A percentile compares a stretch with the other conserved stretches of the same genome.
Conservation (phyloP, 805 yeast genomes). For the Candida lessepsii region DNA sequence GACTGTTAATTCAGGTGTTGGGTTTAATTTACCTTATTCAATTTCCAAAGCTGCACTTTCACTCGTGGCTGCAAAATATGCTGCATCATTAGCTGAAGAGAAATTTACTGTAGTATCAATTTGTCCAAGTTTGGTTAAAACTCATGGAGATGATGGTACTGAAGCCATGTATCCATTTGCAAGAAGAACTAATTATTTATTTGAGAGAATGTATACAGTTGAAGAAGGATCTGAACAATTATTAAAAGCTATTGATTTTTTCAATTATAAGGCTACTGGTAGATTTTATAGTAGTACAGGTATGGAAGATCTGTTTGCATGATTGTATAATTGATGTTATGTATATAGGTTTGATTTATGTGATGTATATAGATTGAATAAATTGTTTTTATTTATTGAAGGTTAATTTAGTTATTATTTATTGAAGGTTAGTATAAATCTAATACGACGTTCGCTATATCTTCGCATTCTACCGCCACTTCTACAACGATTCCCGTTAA, state of each 20-base stretch:
- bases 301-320: background rate
- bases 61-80: conserved; percentile 2
- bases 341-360: too few relatives aligned
- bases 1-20: background rate
- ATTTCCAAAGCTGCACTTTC: conserved; percentile 9
- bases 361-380: too few relatives aligned
- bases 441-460: too few relatives aligned
- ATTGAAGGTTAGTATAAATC: too few relatives aligned
- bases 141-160: background rate
- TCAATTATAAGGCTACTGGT: conserved; percentile 4
- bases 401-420: too few relatives aligned
- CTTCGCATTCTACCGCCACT: background rate
- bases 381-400: too few relatives aligned
- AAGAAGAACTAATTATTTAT: conserved; percentile 1
- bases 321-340: too few relatives aligned
- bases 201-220: background rate
- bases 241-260: conserved; percentile 4
- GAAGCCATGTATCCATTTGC: background rate
- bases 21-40: conserved; percentile 1
- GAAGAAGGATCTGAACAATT: conserved; percentile 4
- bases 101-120: conserved; percentile 6
- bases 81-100: conserved; percentile 1
- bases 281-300: conserved; percentile 2
- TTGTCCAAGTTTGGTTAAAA: conserved; percentile 9
- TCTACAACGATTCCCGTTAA: background rate